phyloP scores from a whole-genome alignment of 2,329 filamentous ascomycete genomes.

The Talaromyces sp. region DNA sequence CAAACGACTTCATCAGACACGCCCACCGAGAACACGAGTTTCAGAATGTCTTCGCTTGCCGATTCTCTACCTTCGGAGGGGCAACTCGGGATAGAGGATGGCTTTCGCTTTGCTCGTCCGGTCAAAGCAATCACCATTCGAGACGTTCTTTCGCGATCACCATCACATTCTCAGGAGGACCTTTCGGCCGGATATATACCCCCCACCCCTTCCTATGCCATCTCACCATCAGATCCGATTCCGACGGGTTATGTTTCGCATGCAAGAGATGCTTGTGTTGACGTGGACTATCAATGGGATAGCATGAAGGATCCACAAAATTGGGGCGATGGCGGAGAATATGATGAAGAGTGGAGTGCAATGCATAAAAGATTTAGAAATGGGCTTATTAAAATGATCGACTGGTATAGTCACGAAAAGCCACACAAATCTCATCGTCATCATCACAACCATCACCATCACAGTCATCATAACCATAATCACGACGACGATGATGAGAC shows the following conservation, averaged over 20 bases:
- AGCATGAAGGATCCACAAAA: slow-evolving; percentile 73
- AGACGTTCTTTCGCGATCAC: slow-evolving; percentile 31
- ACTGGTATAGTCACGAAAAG: slow-evolving; percentile 63
- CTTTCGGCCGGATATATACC: slow-evolving; percentile 60
- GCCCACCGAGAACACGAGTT: slow-evolving; percentile 23
- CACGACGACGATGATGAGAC: slow-evolving; percentile 58
- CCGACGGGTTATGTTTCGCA: slow-evolving; percentile 86
- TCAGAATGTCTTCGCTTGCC: slow-evolving; percentile 35
- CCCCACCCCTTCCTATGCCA: slow-evolving; percentile 76
- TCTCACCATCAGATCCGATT: slow-evolving; percentile 75
- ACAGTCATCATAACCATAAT: slow-evolving; percentile 50
- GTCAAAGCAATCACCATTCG: slow-evolving; percentile 14
- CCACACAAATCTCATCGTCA: slow-evolving; percentile 42
- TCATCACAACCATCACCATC: slow-evolving; percentile 45
- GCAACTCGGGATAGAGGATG: slow-evolving; percentile 47
- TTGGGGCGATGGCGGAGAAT: slow-evolving; percentile 84
- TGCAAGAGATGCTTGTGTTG: slow-evolving; percentile 78
- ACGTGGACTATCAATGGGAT: slow-evolving; percentile 95
- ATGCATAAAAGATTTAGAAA: slow-evolving; percentile 90
- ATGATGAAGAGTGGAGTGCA: slow-evolving; percentile 89
- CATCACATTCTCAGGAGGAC: slow-evolving; percentile 30
- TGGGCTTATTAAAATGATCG: slow-evolving; percentile 72
- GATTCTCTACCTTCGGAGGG: slow-evolving; percentile 41
- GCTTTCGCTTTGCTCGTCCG: neutral
- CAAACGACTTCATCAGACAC: slow-evolving; percentile 24